Base-by-base conservation (phyloP, 768 basidiomycete species). In the Leccinum sublutescens region DNA sequence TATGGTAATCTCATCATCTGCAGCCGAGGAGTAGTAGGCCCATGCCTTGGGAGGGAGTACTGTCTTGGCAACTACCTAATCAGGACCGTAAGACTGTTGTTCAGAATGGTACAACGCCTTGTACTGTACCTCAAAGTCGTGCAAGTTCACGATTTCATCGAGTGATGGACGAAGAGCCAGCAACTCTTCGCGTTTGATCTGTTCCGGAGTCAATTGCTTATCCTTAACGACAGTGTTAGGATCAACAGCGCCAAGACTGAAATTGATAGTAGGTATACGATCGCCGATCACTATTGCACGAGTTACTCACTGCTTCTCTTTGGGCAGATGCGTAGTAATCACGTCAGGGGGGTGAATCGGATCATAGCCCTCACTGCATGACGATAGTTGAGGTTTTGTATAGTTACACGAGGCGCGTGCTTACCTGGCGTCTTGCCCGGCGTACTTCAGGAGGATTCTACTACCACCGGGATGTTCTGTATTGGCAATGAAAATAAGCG, bases 11-110 rank as follows among this genome's bases (percentile, higher is more conserved):
- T 95, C 93, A 64, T 95, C 94, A 70, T 98, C 94, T 11, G 94
- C 86, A 11, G 93, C 94, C 10, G 92, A 94, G 0, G 89, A 92
- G 69, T 95, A 94, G 71, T 94, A 94, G 1, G 93, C 93, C 94
- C 94, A 96, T 0, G 91, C 91, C 69, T 91, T 91, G 40, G 88
- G 84, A 3, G 86, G 76, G 77, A 98, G 87, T 7, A 91, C 85
- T 60, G 79, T 77, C 72, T 82, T 90, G 9, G 93, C 93, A 52
- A 97, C 86, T 11, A 87, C 83, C 89, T 92, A 25, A 23, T 53
- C 12, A 52, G 61, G 29, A 54, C 53, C 48, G 64, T 60, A 17
- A 43, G 50, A 36, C 5, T 10, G 21, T 17, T 23, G 2, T 5
- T 5, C 11, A 38, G 36, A n/a, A 14, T 34, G 9, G 11, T 33